Evolutionary conservation across 306 rosid species (phyloP).

Genomic region (Nissolia schottii): DNA sequence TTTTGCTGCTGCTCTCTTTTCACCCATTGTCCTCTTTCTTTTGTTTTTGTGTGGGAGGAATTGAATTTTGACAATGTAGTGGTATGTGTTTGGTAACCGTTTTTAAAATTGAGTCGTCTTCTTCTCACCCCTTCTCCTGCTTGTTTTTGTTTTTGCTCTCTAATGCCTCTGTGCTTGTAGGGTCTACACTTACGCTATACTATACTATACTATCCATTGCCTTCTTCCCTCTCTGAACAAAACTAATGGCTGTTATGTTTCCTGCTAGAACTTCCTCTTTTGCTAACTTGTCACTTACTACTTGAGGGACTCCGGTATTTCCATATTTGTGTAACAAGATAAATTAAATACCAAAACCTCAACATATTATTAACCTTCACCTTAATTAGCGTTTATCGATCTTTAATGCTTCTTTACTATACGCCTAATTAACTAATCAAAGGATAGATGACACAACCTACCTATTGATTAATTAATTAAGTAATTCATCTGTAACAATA

Average conservation of each 20-base stretch:
- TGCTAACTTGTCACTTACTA: constrained; percentile 43
- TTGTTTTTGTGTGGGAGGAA: constrained; percentile 32
- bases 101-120: constrained; percentile 62
- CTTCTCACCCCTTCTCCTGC: constrained; percentile 37
- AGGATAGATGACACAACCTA: not conserved
- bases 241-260: constrained; percentile 56
- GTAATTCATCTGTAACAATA: not conserved
- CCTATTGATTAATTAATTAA: not conserved
- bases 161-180: constrained; percentile 44
- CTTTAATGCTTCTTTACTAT: not conserved
- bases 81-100: constrained; percentile 46
- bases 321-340: constrained; percentile 25
- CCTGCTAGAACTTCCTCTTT: constrained; percentile 56
- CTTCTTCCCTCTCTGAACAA: constrained; percentile 36
- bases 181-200: constrained; percentile 72
- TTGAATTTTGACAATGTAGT: constrained; percentile 47
- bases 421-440: not conserved
- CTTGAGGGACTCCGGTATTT: constrained; percentile 25
- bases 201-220: constrained; percentile 61
- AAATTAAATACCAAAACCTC: not conserved
- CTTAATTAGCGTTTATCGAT: not conserved
- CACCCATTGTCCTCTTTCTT: constrained; percentile 40
- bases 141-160: constrained; percentile 18
- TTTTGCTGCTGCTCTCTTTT: constrained; percentile 17
- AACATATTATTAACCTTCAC: too few relatives aligned